These are phyloP conservation scores for Pseudisothecium myosuroides DNA, from an alignment of 225 moss, liverwort and hornwort genomes.

Conservation along the genomic window DNA sequence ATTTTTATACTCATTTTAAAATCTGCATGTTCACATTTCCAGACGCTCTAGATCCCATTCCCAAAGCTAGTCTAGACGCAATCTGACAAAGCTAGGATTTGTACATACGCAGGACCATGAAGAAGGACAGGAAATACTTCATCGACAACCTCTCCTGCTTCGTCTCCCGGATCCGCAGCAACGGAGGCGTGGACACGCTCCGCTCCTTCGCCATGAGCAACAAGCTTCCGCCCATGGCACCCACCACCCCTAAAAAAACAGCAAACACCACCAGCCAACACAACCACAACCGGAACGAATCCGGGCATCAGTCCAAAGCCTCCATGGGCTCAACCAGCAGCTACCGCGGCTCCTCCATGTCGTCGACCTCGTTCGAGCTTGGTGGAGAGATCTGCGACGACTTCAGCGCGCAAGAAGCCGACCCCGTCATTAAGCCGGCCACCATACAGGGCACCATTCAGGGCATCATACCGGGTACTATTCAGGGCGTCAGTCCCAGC, in stretches of 20 bases:
- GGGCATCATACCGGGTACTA: not conserved
- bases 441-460: not conserved
- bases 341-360: constrained; percentile 29
- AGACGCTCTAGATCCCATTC: not conserved
- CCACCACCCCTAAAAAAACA: not conserved
- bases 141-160: constrained; percentile 33
- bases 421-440: not conserved
- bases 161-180: constrained; percentile 19
- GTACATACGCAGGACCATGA: constrained; percentile 21
- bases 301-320: not conserved
- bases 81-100: not conserved
- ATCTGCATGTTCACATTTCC: not conserved
- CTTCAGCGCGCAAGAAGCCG: constrained; percentile 3
- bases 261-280: not conserved
- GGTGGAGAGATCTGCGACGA: constrained; percentile 23
- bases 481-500: not conserved
- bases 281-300: not conserved
- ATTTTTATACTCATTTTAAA: not conserved
- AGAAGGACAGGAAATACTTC: constrained; percentile 38
- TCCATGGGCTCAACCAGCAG: constrained; percentile 11
- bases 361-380: constrained; percentile 31
- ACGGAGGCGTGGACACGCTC: constrained; percentile 28
- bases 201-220: constrained; percentile 20
- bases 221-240: constrained; percentile 42
- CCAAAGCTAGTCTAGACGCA: not conserved